Evolutionary conservation across 345 rosid genomes (phyloP).

Genomic region (Brassica carinata): DNA sequence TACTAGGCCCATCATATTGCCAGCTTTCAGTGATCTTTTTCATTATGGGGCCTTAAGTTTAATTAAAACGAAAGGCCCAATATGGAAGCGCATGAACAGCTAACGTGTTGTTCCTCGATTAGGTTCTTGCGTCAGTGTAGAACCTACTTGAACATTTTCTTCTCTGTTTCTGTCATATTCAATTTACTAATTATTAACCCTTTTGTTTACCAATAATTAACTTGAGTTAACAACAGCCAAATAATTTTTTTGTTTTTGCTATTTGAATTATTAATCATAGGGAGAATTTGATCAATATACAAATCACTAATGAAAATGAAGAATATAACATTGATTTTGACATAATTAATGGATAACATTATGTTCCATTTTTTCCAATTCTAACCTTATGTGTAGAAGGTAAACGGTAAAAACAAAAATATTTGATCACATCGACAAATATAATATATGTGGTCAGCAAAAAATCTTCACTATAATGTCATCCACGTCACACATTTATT

Average conservation of each 20-base stretch:
- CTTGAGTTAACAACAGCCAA: conserved; percentile 3
- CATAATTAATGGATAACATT: too few relatives aligned
- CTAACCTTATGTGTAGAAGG: too few relatives aligned
- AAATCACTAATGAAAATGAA: too few relatives aligned
- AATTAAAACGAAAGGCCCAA: neutral
- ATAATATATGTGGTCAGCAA: too few relatives aligned
- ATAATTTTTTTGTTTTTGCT: neutral
- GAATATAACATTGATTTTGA: too few relatives aligned
- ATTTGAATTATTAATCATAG: neutral
- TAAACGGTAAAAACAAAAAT: too few relatives aligned
- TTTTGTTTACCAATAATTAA: neutral
- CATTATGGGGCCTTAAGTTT: neutral
- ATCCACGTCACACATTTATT: too few relatives aligned
- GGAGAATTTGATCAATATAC: too few relatives aligned
- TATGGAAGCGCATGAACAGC: neutral
- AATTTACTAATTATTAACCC: neutral
- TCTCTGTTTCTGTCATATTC: neutral
- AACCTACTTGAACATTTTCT: neutral
- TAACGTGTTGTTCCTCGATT: neutral
- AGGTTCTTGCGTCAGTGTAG: neutral
- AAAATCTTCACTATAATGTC: too few relatives aligned
- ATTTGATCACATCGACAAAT: too few relatives aligned
- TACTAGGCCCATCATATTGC: neutral
- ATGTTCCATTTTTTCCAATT: too few relatives aligned
- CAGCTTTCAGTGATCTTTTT: neutral